Conservation (phyloP, 495 filamentous ascomycete species). For the Trichoderma asperelloides region DNA sequence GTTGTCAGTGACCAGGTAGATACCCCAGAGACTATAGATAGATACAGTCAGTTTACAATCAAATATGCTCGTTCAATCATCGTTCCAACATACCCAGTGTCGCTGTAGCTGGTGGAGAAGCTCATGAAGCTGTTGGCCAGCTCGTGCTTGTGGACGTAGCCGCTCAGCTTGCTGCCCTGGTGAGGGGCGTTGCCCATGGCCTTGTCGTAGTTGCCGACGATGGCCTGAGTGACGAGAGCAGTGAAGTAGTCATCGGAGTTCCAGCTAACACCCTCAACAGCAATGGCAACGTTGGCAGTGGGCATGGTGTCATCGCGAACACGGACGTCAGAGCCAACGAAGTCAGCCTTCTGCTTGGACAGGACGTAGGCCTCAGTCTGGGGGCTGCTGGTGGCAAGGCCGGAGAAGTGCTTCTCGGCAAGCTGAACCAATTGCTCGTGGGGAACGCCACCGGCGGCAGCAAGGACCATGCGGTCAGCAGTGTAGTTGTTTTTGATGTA, state of each 20-base stretch:
- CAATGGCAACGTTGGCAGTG: constrained; percentile 95
- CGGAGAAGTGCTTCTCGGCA: constrained; percentile 90
- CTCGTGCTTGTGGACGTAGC: constrained; percentile 82
- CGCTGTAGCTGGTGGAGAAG: constrained; percentile 98
- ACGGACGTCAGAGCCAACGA: constrained; percentile 90
- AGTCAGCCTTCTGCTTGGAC: constrained; percentile 82
- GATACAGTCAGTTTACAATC: neutral
- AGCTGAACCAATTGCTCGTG: constrained; percentile 90
- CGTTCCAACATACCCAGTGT: constrained; percentile 70
- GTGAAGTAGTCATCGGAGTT: constrained; percentile 99
- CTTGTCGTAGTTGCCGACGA: constrained; percentile 99
- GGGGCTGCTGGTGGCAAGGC: constrained; percentile 60
- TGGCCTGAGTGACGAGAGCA: constrained; percentile 91
- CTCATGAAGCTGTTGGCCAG: constrained; percentile 99
- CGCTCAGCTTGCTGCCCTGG: constrained; percentile 95
- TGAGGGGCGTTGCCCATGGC: constrained; percentile 94
- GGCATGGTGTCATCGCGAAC: constrained; percentile 93
- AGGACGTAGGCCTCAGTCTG: constrained; percentile 59
- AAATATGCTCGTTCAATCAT: neutral
- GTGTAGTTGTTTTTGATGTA: constrained; percentile 99
- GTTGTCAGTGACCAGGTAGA: constrained; percentile 94
- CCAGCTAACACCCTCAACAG: constrained; percentile 99
- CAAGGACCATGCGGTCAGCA: constrained; percentile 97
- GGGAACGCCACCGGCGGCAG: constrained; percentile 87
- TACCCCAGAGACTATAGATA: constrained; percentile 82